These are phyloP conservation scores for Ophidiomyces ophidiicola DNA, from an alignment of 2,329 filamentous ascomycete species.

Conservation along the genomic window DNA sequence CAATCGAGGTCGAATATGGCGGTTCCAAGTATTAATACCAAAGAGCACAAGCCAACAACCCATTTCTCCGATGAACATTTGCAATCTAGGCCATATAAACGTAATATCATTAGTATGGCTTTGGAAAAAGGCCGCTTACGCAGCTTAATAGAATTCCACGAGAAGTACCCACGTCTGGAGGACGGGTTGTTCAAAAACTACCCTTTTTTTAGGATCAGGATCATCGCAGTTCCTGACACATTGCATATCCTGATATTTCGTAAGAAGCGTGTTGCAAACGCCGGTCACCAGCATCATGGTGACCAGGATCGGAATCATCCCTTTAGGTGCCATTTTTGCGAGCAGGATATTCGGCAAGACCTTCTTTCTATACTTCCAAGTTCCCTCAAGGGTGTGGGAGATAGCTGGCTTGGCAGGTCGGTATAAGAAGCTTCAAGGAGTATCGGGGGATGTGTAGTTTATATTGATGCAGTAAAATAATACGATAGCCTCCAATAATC, in stretches of 20 bases:
- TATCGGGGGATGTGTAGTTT: too few relatives aligned
- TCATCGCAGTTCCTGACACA: slow-evolving; percentile 82
- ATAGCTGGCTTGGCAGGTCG: too few relatives aligned
- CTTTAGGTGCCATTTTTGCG: slow-evolving; percentile 53
- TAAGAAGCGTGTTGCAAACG: slow-evolving; percentile 91
- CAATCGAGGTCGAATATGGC: slow-evolving; percentile 34
- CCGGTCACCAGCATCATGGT: slow-evolving; percentile 94
- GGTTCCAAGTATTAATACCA: slow-evolving; percentile 52
- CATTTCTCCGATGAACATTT: slow-evolving; percentile 97
- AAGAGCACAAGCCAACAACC: slow-evolving; percentile 90
- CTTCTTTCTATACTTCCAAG: background rate
- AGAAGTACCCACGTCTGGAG: slow-evolving; percentile 58
- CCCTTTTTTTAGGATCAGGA: slow-evolving; percentile 51
- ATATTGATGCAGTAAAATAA: too few relatives aligned
- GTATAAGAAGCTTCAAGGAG: too few relatives aligned
- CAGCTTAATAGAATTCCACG: background rate
- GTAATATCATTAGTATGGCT: slow-evolving; percentile 10
- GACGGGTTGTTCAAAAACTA: slow-evolving; percentile 84
- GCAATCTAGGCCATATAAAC: slow-evolving; percentile 39
- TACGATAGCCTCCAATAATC: too few relatives aligned
- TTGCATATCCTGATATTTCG: slow-evolving; percentile 98
- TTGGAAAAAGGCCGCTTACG: background rate
- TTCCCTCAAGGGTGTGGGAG: background rate
- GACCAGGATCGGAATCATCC: slow-evolving; percentile 71
- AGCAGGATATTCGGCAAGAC: background rate